phyloP scores from a whole-genome alignment of 2,329 filamentous ascomycete species.

The Penicillium sp. region DNA sequence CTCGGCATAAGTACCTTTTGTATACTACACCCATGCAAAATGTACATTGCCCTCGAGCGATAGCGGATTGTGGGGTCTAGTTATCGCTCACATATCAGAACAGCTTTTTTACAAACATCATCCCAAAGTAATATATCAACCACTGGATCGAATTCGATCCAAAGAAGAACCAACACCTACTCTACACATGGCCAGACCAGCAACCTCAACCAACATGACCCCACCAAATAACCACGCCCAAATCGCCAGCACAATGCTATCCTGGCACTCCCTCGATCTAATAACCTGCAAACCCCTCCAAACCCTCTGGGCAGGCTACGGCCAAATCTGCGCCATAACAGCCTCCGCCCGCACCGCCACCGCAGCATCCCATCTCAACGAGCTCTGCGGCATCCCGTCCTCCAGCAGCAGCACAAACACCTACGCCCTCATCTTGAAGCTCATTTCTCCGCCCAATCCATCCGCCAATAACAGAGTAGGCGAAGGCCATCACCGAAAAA shows the following conservation, averaged over 20 bases:
- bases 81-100: not conserved
- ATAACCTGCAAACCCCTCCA: constrained; percentile 36
- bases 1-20: not conserved
- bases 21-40: not conserved
- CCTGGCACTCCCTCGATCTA: constrained; percentile 29
- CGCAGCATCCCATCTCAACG: constrained; percentile 22
- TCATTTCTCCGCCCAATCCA: constrained; percentile 53
- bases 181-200: not conserved
- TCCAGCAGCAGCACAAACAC: constrained; percentile 1
- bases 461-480: constrained; percentile 35
- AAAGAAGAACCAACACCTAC: not conserved
- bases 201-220: not conserved
- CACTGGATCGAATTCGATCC: not conserved
- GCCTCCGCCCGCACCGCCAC: constrained; percentile 38
- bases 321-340: constrained; percentile 54
- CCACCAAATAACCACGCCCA: constrained; percentile 7
- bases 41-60: not conserved
- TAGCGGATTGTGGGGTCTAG: not conserved
- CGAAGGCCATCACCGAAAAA: constrained; percentile 62
- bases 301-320: constrained; percentile 49
- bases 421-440: constrained; percentile 53
- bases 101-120: not conserved
- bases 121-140: not conserved
- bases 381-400: constrained; percentile 23
- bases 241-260: constrained; percentile 30